Evolutionary conservation across 257 asterid genomes (phyloP).

Genomic region (Solanum chmielewskii): DNA sequence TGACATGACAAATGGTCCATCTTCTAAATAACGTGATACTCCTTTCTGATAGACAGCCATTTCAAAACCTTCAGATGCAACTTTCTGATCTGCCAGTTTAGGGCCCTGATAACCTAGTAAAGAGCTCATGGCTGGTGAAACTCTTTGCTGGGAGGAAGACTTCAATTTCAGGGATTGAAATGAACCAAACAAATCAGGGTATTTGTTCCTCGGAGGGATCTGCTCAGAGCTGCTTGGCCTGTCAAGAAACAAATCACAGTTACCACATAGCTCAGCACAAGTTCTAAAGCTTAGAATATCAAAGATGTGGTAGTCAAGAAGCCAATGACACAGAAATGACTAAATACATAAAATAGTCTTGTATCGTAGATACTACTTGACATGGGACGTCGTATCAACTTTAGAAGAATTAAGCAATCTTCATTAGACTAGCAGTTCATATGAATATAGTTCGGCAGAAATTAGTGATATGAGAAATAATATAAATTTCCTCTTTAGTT

Average conservation of each 20-base stretch:
- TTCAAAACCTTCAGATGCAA: slow-evolving; percentile 41
- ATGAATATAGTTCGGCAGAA: background rate
- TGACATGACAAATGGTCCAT: slow-evolving; percentile 26
- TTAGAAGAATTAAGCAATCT: background rate
- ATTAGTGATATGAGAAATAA: background rate
- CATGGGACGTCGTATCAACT: background rate
- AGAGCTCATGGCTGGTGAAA: slow-evolving; percentile 50
- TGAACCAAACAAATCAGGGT: slow-evolving; percentile 60
- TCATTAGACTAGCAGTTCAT: background rate
- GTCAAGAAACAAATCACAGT: slow-evolving; percentile 17
- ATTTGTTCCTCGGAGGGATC: slow-evolving; percentile 28
- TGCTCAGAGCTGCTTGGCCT: slow-evolving; percentile 56
- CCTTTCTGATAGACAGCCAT: slow-evolving; percentile 47
- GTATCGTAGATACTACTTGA: background rate
- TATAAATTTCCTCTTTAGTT: background rate
- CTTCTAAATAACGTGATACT: slow-evolving; percentile 37
- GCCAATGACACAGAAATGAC: background rate
- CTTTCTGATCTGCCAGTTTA: slow-evolving; percentile 19
- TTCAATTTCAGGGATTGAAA: slow-evolving; percentile 60
- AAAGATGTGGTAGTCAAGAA: background rate
- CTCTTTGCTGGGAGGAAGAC: slow-evolving; percentile 37
- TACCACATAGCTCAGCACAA: background rate
- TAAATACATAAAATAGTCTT: background rate
- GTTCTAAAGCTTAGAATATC: background rate
- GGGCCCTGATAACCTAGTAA: slow-evolving; percentile 49